Evolutionary conservation across 2,329 filamentous ascomycete species (phyloP), one percentile per base, ranked within the genome.

Genomic region (Fusarium sp.): DNA sequence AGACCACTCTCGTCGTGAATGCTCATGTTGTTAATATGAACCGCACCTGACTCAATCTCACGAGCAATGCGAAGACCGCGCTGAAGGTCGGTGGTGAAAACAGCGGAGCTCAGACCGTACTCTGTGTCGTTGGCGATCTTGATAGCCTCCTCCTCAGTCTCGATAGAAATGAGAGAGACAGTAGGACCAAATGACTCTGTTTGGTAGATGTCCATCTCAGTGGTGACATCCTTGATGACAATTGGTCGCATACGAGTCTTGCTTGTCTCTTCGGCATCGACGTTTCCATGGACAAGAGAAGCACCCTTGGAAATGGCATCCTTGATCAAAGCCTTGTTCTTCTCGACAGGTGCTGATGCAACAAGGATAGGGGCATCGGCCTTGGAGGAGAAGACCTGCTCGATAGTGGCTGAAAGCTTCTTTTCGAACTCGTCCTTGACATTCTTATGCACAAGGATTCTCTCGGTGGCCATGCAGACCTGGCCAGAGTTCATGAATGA

Each of bases 401-500:
- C 78, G 18, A 84, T 77, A 19, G 82, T 76, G 5, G 69, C 77
- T 13, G 76, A 74, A 6, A 87, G 72, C 69, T 81, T 81, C 44
- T 78, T 73, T 62, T 83, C 81, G 63, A 89, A 89, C n/a, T 79
- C 76, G 3, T 75, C 76, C 11, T 75, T 78, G 43, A 89, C 69
- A 23, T 79, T 78, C 62, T 82, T 81, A 77, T 89, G 86, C 6
- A 89, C 84, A 11, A 89, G 74, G 31, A 96, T 90, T 28, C 90
- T 87, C 80, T 97, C 93, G 0, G 93, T 96, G 19, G 87, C 86
- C 93, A 97, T 96, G 84, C 93, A 97, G 46, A 96, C 89, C 81
- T 97, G 93, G 0, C 93, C 93, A 3, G 84, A 83, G 77, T 95
- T 87, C 63, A 93, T 75, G 76, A 94, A 94, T 0, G 92, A 84